A percentile compares a stretch with the other conserved stretches of the same genome.
Evolutionary conservation across 1,284 basidiomycete genomes (phyloP).

Genomic region (Trichosporon sp.): DNA sequence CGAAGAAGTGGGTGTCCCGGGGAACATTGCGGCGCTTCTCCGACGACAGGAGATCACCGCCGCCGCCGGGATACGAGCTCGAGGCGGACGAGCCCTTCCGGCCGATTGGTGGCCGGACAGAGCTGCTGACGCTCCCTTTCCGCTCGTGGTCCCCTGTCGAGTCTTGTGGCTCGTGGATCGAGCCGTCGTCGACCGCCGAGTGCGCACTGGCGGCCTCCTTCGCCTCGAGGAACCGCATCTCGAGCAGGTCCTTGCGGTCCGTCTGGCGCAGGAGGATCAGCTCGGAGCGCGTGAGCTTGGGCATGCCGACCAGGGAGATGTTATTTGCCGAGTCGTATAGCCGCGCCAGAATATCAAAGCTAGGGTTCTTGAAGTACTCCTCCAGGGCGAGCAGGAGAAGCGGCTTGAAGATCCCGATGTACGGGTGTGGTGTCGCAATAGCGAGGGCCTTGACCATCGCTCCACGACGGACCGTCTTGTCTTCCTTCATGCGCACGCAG

Average conservation of each 20-base stretch:
- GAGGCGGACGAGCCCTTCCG: constrained; percentile 17
- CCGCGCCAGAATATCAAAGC: constrained; percentile 77
- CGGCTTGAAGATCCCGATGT: constrained; percentile 98
- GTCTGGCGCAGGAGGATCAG: constrained; percentile 82
- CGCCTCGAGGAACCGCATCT: constrained; percentile 61
- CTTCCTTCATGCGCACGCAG: constrained; percentile 90
- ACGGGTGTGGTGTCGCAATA: constrained; percentile 90
- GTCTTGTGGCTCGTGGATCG: not conserved
- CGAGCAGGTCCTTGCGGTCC: constrained; percentile 86
- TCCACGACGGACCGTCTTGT: constrained; percentile 82
- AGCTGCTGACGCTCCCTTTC: constrained; percentile 11
- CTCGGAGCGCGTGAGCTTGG: constrained; percentile 71
- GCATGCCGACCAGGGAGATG: constrained; percentile 78
- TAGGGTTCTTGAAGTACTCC: constrained; percentile 85
- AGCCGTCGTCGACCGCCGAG: constrained; percentile 5
- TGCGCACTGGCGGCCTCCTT: not conserved
- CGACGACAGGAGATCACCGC: constrained; percentile 4
- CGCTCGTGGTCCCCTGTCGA: not conserved
- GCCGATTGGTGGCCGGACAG: constrained; percentile 4
- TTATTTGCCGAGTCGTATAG: constrained; percentile 90
- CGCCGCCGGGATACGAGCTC: constrained; percentile 7
- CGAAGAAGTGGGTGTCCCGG: constrained; percentile 90
- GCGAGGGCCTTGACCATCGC: constrained; percentile 94
- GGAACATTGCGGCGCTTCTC: constrained; percentile 45
- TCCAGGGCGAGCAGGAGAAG: constrained; percentile 89